phyloP scores from a whole-genome alignment of 768 basidiomycete species.

The Amanita jacksonii region DNA sequence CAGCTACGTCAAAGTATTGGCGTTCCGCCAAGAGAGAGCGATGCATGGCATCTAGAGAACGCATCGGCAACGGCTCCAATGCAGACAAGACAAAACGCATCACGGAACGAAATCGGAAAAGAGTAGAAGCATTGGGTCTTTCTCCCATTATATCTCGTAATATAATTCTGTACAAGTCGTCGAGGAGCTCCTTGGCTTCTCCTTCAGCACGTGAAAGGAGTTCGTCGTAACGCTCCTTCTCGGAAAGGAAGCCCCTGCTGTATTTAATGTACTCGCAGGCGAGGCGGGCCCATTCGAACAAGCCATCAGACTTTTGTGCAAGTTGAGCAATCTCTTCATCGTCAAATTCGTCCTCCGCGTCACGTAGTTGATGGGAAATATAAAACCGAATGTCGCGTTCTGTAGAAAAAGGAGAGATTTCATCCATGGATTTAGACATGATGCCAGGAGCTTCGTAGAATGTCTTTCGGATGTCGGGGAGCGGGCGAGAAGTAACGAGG shows the following conservation, averaged over 20 bases:
- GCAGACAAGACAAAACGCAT: background rate
- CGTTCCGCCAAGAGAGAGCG: background rate
- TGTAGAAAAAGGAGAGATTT: background rate
- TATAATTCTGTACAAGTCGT: no score
- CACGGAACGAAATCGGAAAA: background rate
- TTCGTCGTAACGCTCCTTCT: background rate
- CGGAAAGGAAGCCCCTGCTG: conserved; percentile 10
- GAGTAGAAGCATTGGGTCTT: no score
- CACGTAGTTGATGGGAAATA: conserved; percentile 1
- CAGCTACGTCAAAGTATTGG: background rate
- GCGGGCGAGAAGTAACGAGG: conserved; percentile 20
- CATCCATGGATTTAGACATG: conserved; percentile 10
- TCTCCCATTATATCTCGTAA: no score
- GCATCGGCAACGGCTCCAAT: conserved; percentile 2
- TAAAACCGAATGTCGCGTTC: conserved; percentile 7
- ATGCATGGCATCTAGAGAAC: no score
- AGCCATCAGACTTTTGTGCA: conserved; percentile 17
- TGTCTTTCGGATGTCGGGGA: conserved; percentile 14
- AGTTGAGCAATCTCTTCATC: conserved; percentile 15
- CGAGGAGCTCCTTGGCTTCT: no score
- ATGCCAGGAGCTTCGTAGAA: conserved; percentile 3
- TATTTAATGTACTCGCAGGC: conserved; percentile 17
- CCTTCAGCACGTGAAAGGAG: no score
- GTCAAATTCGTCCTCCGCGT: conserved; percentile 9
- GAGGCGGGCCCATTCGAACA: conserved; percentile 25